Percentiles rank a stretch among this genome's conserved stretches.
These are phyloP conservation scores for Lepiota venenata DNA, from an alignment of 768 basidiomycete genomes.

Conservation along the genomic window DNA sequence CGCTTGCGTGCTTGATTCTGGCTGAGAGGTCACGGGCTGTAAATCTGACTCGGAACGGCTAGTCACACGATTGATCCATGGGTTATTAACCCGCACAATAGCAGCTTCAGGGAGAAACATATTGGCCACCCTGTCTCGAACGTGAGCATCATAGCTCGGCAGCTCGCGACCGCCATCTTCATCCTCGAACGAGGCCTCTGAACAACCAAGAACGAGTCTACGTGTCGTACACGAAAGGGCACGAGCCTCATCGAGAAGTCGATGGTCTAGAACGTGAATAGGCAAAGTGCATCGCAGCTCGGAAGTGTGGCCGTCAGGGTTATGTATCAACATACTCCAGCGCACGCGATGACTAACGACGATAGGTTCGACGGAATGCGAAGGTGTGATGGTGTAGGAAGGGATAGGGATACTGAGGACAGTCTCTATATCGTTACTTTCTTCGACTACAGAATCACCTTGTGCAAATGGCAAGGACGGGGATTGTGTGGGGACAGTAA, in stretches of 20 bases:
- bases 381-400: conserved; percentile 45
- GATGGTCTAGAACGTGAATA: conserved; percentile 74
- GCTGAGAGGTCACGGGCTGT: conserved; percentile 14
- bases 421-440: conserved; percentile 51
- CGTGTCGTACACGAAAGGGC: conserved; percentile 72
- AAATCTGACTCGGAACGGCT: conserved; percentile 17
- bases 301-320: conserved; percentile 88
- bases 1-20: conserved; percentile 21
- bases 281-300: conserved; percentile 95
- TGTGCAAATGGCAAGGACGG: not conserved
- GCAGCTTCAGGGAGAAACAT: conserved; percentile 64
- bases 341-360: conserved; percentile 73
- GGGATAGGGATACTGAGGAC: conserved; percentile 43
- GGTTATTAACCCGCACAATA: conserved; percentile 62
- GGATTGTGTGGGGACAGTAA: not conserved
- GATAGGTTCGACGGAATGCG: conserved; percentile 75
- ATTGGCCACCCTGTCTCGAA: conserved; percentile 85
- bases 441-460: not conserved
- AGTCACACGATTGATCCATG: conserved; percentile 47
- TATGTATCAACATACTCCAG: conserved; percentile 77
- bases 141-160: conserved; percentile 86
- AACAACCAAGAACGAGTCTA: conserved; percentile 53
- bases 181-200: conserved; percentile 16
- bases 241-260: conserved; percentile 73
- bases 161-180: conserved; percentile 69